Evolutionary conservation across 768 basidiomycete genomes (phyloP).

Genomic region (Paxillus ammoniavirescens): DNA sequence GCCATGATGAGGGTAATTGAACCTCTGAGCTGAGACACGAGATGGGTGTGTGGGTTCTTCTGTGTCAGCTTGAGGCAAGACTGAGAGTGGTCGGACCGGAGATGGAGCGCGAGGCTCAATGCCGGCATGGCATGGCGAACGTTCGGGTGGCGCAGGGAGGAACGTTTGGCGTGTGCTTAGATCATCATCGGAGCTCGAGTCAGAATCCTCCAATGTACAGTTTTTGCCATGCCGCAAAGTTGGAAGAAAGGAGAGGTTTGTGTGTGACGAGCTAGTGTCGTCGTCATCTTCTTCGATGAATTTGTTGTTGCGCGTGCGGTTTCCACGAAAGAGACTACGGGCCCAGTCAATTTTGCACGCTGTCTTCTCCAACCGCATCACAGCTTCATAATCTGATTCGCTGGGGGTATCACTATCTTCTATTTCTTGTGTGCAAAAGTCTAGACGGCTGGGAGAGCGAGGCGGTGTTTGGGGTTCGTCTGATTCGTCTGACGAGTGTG

Average conservation of each 20-base stretch:
- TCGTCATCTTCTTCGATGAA: slow-evolving; percentile 9
- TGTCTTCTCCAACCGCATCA: neutral
- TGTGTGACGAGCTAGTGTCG: neutral
- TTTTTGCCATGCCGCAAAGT: neutral
- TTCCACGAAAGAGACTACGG: neutral
- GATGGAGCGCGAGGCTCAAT: slow-evolving; percentile 19
- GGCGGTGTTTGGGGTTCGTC: slow-evolving; percentile 28
- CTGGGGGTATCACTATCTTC: neutral
- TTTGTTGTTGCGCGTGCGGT: neutral
- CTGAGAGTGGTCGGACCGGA: slow-evolving; percentile 18
- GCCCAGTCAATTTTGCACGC: slow-evolving; percentile 13
- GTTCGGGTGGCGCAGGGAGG: slow-evolving; percentile 11
- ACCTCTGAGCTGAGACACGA: slow-evolving; percentile 31
- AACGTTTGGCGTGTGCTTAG: slow-evolving; percentile 4
- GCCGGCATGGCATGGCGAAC: slow-evolving; percentile 15
- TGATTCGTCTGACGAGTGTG: slow-evolving; percentile 8
- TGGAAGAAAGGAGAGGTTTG: neutral
- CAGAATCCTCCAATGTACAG: slow-evolving; percentile 6
- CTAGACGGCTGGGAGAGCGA: slow-evolving; percentile 50
- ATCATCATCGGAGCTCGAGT: slow-evolving; percentile 15
- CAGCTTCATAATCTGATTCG: neutral
- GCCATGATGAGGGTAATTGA: slow-evolving; percentile 55
- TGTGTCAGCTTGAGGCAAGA: slow-evolving; percentile 1
- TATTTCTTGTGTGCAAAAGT: slow-evolving; percentile 29
- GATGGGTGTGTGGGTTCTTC: slow-evolving; percentile 3